phyloP scores from a whole-genome alignment of 2,329 filamentous ascomycete species.

The Xylaria sp. region DNA sequence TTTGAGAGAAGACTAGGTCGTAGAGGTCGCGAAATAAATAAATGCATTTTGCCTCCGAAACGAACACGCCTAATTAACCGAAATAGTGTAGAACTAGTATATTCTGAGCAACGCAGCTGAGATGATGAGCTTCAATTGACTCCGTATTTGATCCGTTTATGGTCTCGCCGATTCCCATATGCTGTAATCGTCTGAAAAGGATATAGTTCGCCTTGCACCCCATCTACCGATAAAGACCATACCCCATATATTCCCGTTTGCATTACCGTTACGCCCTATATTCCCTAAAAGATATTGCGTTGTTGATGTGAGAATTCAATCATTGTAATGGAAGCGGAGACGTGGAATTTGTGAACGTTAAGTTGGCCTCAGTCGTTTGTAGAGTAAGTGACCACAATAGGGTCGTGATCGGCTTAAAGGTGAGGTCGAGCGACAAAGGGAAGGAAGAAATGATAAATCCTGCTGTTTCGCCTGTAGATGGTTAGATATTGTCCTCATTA shows the following conservation, averaged over 20 bases:
- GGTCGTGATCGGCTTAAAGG: neutral
- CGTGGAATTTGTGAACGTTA: neutral
- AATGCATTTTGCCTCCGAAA: too few relatives aligned
- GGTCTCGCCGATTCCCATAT: neutral
- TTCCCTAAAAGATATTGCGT: neutral
- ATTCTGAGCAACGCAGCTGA: neutral
- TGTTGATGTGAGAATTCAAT: neutral
- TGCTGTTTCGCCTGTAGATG: slow-evolving; percentile 35
- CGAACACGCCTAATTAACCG: too few relatives aligned
- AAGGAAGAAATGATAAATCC: slow-evolving; percentile 36
- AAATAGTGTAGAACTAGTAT: too few relatives aligned
- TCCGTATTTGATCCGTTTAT: neutral
- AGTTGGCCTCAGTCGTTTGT: neutral
- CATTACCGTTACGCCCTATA: neutral
- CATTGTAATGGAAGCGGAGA: neutral
- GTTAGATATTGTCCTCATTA: neutral
- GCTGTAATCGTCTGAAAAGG: neutral
- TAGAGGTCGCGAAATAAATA: too few relatives aligned
- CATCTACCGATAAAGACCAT: neutral
- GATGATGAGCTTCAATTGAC: neutral
- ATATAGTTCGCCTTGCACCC: neutral
- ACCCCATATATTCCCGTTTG: neutral
- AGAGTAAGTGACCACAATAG: slow-evolving; percentile 5
- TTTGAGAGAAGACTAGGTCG: too few relatives aligned
- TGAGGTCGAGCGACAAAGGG: slow-evolving; percentile 20